Evolutionary conservation across 73 alveolate species (phyloP), one percentile per base, ranked within the genome.

Genomic region (Paramecium biaurelia): DNA sequence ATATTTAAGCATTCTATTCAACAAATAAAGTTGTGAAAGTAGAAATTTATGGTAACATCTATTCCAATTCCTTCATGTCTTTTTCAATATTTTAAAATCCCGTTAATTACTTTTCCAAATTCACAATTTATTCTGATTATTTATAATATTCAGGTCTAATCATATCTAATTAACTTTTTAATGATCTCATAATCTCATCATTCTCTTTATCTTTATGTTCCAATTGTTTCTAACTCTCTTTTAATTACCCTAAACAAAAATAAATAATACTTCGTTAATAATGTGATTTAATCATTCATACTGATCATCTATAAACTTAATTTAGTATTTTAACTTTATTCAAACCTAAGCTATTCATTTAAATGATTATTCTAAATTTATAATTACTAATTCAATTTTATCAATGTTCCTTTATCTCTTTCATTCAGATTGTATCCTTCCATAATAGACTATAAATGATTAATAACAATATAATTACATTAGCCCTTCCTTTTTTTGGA

Each of bases 401-500:
- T 63, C 45, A 63, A 32, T 11, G 84, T 63, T 30, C 84, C 84
- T 32, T 63, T 63, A 20, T 63, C 84, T 26, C 84, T 63, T 30
- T 63, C 84, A 63, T 20, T 63, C 4, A 53, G 30, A 53, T 53
- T 53, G 15, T 4, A 53, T 53, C 68, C 68, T 30, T 63, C 84
- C 45, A 63, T 63, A 30, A 63, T 63, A 7, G 84, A 63, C 84
- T 63, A 24, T 20, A 63, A 6, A 63, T 63, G 10, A 58, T 47
- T n/a, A 4, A n/a, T 2, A 1, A 23, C 9, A n/a, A 26, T 11
- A 14, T 26, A 11, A 63, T 4, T 63, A 63, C 84, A 63, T 63
- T 63, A 14, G 84, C 84, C 11, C 84, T 63, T 63, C 84, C 84
- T 63, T 63, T 63, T n/a, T 63, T 63, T 26, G 84, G 84, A 26